Conservation (phyloP, 768 basidiomycete genomes). For the Kwoniella dejecticola region DNA sequence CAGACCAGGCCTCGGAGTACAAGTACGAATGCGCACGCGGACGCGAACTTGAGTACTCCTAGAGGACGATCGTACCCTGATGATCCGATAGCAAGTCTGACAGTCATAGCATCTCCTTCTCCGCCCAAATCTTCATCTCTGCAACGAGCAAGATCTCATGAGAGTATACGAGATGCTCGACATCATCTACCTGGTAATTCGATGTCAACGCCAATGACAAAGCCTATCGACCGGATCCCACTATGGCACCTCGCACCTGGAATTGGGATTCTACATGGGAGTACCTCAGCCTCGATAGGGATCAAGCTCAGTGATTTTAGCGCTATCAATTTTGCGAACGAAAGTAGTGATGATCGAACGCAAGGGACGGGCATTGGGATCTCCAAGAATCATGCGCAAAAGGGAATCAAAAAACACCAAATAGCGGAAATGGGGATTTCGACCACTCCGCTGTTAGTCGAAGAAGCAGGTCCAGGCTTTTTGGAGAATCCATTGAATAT, state of each 20-base stretch:
- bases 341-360: too few relatives aligned
- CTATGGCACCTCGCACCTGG: conserved; percentile 48
- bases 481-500: not conserved
- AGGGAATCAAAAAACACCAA: too few relatives aligned
- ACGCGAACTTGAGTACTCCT: not conserved
- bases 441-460: too few relatives aligned
- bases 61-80: conserved; percentile 7
- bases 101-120: conserved; percentile 25
- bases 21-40: too few relatives aligned
- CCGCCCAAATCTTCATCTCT: not conserved
- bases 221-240: conserved; percentile 26
- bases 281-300: conserved; percentile 41
- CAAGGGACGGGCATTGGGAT: too few relatives aligned
- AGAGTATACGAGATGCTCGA: not conserved
- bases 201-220: too few relatives aligned
- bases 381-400: too few relatives aligned
- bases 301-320: conserved; percentile 46
- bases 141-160: not conserved
- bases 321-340: conserved; percentile 35
- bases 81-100: conserved; percentile 42
- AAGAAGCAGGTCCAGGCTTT: too few relatives aligned
- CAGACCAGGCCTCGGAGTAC: too few relatives aligned
- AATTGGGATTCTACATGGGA: conserved; percentile 40
- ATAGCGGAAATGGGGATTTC: too few relatives aligned
- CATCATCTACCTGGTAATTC: too few relatives aligned